Evolutionary conservation across 805 yeast genomes (phyloP).

Genomic region (Saturnispora saitoi): DNA sequence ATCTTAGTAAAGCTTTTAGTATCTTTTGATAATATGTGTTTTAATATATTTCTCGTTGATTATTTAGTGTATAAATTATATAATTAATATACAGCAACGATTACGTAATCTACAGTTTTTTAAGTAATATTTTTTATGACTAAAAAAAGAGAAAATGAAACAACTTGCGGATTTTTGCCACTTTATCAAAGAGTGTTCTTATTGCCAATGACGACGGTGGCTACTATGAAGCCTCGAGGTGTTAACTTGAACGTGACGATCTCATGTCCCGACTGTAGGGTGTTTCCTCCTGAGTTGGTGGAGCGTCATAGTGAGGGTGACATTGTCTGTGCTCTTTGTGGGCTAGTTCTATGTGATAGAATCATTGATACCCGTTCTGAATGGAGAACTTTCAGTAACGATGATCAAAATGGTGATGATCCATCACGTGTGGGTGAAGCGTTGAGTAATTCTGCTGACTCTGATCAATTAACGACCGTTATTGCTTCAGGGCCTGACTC

Average conservation of each 20-base stretch:
- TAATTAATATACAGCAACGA: neutral
- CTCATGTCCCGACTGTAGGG: conserved; percentile 94
- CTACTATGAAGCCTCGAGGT: conserved; percentile 32
- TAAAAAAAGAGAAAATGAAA: neutral
- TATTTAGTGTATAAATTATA: too few relatives aligned
- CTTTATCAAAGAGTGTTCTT: neutral
- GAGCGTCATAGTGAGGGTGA: conserved; percentile 97
- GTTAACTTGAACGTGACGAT: conserved; percentile 82
- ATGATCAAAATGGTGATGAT: conserved; percentile 96
- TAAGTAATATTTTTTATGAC: neutral
- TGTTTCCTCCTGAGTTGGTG: conserved; percentile 88
- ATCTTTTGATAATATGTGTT: neutral
- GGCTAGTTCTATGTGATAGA: conserved; percentile 83
- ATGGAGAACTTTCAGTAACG: conserved; percentile 98
- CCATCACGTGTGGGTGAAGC: conserved; percentile 99
- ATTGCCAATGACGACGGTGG: conserved; percentile 11
- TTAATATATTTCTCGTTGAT: neutral
- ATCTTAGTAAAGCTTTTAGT: neutral
- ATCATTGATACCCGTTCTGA: conserved; percentile 93
- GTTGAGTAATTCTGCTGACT: conserved; percentile 81
- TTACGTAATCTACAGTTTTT: neutral
- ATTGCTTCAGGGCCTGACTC: conserved; percentile 85
- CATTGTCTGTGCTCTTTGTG: conserved; percentile 97
- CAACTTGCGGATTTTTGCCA: neutral
- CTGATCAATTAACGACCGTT: conserved; percentile 86